phyloP scores from a whole-genome alignment of 176 grass and related monocot genomes.

The Oryza glumipatula region DNA sequence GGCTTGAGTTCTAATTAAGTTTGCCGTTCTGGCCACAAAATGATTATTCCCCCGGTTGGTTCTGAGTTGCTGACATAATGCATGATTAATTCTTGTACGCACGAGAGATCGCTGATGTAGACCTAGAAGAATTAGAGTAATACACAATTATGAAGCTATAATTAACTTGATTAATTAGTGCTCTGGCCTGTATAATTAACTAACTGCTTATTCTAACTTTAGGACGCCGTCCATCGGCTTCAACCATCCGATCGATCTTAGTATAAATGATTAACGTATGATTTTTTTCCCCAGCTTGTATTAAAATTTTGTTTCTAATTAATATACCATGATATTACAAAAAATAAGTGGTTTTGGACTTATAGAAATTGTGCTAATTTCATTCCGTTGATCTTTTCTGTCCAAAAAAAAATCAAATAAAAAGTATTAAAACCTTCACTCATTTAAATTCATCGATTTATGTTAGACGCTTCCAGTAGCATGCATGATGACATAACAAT shows the following conservation, averaged over 20 bases:
- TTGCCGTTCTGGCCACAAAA: background rate
- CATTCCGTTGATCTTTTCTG: too few species aligned
- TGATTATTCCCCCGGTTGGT: too few species aligned
- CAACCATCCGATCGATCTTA: background rate
- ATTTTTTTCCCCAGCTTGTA: too few species aligned
- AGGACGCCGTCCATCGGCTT: background rate
- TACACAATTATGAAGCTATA: background rate
- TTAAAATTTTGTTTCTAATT: background rate
- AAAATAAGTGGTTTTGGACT: background rate
- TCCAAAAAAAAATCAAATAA: too few species aligned
- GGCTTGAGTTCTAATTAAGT: background rate
- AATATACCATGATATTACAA: background rate
- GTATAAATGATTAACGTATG: background rate
- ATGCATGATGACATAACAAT: background rate
- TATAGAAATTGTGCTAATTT: background rate
- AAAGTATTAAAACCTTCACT: background rate
- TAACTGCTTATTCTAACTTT: background rate
- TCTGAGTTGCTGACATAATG: background rate
- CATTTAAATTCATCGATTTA: background rate
- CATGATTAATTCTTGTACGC: conserved; percentile 8
- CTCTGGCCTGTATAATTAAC: background rate
- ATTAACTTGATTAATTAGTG: background rate
- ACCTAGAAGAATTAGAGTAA: background rate
- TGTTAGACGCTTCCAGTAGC: background rate
- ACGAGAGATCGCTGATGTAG: background rate